Evolutionary conservation across 768 basidiomycete genomes (phyloP).

Genomic region (Tricholoma matsutake): DNA sequence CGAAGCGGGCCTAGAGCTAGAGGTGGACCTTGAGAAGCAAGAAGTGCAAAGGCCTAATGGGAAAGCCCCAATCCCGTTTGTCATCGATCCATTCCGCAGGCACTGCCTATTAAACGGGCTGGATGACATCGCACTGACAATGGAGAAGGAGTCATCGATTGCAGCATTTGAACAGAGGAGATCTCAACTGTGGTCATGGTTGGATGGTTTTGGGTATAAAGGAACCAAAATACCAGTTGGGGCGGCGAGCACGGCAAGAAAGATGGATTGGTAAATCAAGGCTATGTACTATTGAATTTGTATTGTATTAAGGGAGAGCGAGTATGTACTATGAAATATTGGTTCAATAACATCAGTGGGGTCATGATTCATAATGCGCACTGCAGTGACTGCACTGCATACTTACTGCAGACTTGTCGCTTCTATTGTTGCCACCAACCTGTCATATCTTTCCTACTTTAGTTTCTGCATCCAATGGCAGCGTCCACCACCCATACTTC

Average conservation of each 20-base stretch:
- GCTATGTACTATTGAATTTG: neutral
- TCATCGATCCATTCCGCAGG: constrained; percentile 84
- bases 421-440: neutral
- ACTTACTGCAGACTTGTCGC: too few species aligned
- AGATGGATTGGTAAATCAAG: constrained; percentile 66
- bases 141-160: constrained; percentile 77
- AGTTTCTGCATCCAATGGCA: constrained; percentile 6
- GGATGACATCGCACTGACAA: constrained; percentile 94
- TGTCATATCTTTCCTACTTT: neutral
- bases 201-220: constrained; percentile 92
- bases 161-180: constrained; percentile 75
- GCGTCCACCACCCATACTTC: constrained; percentile 4
- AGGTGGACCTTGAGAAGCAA: constrained; percentile 81
- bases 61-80: constrained; percentile 70
- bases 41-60: constrained; percentile 75
- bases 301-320: neutral
- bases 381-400: too few species aligned
- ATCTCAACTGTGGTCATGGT: constrained; percentile 86
- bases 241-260: constrained; percentile 37
- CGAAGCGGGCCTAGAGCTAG: constrained; percentile 68
- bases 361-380: too few species aligned
- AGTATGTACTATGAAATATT: neutral
- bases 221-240: constrained; percentile 68
- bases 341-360: neutral
- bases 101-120: constrained; percentile 94